Conservation (phyloP, 805 yeast genomes). For the Metschnikowia noctiluminum region DNA sequence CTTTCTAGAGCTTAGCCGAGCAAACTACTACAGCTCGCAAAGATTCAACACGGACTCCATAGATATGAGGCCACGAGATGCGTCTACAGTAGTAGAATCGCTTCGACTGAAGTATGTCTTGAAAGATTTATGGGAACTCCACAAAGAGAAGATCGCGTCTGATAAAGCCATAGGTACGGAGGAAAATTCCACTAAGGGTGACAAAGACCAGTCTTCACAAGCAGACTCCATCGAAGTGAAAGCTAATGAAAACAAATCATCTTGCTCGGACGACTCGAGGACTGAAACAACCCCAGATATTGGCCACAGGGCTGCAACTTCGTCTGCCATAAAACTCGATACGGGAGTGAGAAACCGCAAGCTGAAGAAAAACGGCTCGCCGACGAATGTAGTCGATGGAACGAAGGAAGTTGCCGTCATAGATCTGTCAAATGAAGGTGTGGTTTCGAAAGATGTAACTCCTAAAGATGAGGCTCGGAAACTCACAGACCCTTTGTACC, state of each 20-base stretch:
- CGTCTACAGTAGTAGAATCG: constrained; percentile 21
- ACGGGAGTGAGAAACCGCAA: neutral
- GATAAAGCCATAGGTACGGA: neutral
- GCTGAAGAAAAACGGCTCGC: neutral
- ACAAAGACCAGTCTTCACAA: neutral
- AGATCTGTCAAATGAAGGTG: neutral
- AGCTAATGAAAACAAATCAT: neutral
- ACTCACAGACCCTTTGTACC: constrained; percentile 23
- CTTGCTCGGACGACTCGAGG: neutral
- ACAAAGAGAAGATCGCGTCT: neutral
- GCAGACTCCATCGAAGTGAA: neutral
- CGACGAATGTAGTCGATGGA: neutral
- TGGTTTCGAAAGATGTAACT: no score
- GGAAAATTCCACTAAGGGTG: neutral
- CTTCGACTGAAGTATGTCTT: neutral
- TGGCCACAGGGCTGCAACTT: neutral
- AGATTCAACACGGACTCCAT: constrained; percentile 40
- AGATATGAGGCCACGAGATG: constrained; percentile 34
- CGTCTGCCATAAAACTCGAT: neutral
- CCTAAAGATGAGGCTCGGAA: no score
- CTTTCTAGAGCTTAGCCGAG: constrained; percentile 42
- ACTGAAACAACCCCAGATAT: neutral
- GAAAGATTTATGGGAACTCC: constrained; percentile 1
- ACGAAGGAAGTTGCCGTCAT: neutral
- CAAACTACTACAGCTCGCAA: constrained; percentile 36